Evolutionary conservation across 2,329 filamentous ascomycete species (phyloP), one percentile per base, ranked within the genome.

Genomic region (Cordyceps cicadae): DNA sequence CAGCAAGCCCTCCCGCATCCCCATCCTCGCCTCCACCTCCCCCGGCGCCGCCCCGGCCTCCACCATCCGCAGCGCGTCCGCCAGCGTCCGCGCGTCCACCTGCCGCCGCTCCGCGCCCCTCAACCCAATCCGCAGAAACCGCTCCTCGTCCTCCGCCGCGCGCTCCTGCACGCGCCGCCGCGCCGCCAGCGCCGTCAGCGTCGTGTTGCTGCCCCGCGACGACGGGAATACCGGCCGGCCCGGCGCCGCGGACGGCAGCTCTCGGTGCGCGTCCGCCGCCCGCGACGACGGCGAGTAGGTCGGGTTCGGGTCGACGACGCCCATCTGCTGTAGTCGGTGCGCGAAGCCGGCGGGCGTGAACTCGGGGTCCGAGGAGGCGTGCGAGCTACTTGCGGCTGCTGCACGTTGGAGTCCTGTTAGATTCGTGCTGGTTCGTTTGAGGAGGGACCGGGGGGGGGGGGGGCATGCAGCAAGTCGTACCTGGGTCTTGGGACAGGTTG

Each of bases 221-320:
- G 72, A 67, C 9, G 57, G 57, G 60, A 70, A 74, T 1, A 67
- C 24, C 5, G 72, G 70, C 1, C 29, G 29, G 29, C 63, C 57
- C 4, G 62, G 45, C 9, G 62, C 43, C 2, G 71, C 60, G 12
- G 66, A 65, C 61, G 64, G 63, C 54, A 64, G 26, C 59, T 52
- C 59, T 62, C 32, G 32, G 45, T 39, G 34, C 7, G 55, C 46
- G 55, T 19, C 46, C 26, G 65, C 64, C 8, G 75, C 79, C 2
- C 72, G 80, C 8, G 81, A 83, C 1, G 80, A 81, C 26, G 78
- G 73, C 6, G 81, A 83, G 52, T 75, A 78, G 5, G 79, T 82
- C 34, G 81, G 81, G 64, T 79, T 81, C 5, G 82, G 81, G 52
- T 80, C 75, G 9, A 76, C 81, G 34, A 83, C 72, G 67, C 81